These are phyloP conservation scores for Nigrospora sphaerica DNA, from an alignment of 2,329 filamentous ascomycete species.

Conservation along the genomic window DNA sequence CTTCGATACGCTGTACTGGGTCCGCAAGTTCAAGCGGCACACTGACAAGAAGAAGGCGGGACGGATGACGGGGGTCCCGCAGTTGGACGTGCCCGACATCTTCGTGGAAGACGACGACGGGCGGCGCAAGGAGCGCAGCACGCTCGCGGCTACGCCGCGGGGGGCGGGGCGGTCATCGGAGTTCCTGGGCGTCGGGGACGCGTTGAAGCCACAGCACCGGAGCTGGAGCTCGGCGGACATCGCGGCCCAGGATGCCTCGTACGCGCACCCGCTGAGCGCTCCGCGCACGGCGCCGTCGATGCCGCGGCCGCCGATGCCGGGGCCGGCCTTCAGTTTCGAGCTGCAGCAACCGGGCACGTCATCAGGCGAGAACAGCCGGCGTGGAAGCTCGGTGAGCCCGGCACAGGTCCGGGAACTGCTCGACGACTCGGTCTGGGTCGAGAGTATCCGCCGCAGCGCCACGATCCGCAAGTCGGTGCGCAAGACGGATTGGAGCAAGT, in stretches of 20 bases:
- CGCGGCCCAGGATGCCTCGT: slow-evolving; percentile 32
- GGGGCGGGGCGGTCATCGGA: slow-evolving; percentile 14
- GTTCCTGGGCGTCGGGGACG: slow-evolving; percentile 28
- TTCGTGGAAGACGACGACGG: slow-evolving; percentile 65
- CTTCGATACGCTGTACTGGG: slow-evolving; percentile 90
- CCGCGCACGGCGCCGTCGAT: slow-evolving; percentile 38
- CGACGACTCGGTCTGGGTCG: slow-evolving; percentile 86
- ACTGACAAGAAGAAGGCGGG: slow-evolving; percentile 65
- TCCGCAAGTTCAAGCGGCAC: slow-evolving; percentile 70
- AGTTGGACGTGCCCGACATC: slow-evolving; percentile 82
- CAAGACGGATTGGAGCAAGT: slow-evolving; percentile 20
- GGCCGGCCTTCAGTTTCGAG: slow-evolving; percentile 53
- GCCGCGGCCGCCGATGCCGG: slow-evolving; percentile 34
- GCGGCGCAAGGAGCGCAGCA: slow-evolving; percentile 18
- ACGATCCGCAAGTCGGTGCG: slow-evolving; percentile 49
- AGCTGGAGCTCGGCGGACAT: slow-evolving; percentile 38
- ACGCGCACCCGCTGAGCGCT: slow-evolving; percentile 45
- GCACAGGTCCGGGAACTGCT: slow-evolving; percentile 77
- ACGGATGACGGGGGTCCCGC: slow-evolving; percentile 71
- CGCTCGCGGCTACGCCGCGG: slow-evolving; percentile 17
- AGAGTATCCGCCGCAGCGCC: slow-evolving; percentile 83
- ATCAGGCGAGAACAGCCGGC: slow-evolving; percentile 42
- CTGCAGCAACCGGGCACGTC: slow-evolving; percentile 36
- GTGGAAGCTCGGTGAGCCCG: slow-evolving; percentile 64
- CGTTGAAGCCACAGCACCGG: slow-evolving; percentile 26